These are phyloP conservation scores for Rhizopus stolonifer DNA, from an alignment of 371 early-diverging fungal genomes.

Conservation along the genomic window DNA sequence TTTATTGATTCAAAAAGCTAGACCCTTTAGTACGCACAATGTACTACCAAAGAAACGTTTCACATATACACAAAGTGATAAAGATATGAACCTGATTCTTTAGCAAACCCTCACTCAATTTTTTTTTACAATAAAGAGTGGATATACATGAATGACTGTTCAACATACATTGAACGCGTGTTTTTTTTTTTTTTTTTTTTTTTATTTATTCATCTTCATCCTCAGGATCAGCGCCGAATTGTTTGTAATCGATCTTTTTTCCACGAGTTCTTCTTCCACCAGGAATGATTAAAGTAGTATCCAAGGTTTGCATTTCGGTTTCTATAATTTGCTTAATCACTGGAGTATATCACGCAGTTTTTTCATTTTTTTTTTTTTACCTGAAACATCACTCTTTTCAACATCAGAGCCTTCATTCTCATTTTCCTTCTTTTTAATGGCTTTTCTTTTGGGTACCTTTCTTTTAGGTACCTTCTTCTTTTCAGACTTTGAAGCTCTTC, in stretches of 20 bases:
- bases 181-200: too few relatives aligned
- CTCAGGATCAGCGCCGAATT: slow-evolving; percentile 66
- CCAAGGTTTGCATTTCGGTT: slow-evolving; percentile 60
- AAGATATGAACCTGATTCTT: too few relatives aligned
- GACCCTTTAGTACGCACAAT: too few relatives aligned
- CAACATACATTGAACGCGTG: too few relatives aligned
- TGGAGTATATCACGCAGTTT: too few relatives aligned
- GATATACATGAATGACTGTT: too few relatives aligned
- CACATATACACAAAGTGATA: too few relatives aligned
- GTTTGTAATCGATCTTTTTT: slow-evolving; percentile 66
- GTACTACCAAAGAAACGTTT: too few relatives aligned
- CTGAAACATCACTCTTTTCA: slow-evolving; percentile 10
- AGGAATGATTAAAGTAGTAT: slow-evolving; percentile 63
- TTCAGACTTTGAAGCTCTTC: slow-evolving; percentile 5
- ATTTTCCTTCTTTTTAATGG: slow-evolving; percentile 2
- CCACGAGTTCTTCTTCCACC: slow-evolving; percentile 72
- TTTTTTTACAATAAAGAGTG: too few relatives aligned
- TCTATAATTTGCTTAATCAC: slow-evolving; percentile 33
- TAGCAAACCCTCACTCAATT: too few relatives aligned
- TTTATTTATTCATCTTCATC: slow-evolving; percentile 45
- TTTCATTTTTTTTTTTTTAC: slow-evolving; percentile 2
- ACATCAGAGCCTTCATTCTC: slow-evolving; percentile 18
- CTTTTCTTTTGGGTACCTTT: background rate
- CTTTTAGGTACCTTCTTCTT: background rate
- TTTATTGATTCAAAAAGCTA: too few relatives aligned